phyloP scores from a whole-genome alignment of 73 alveolate species.

The Stentor roeselii region DNA sequence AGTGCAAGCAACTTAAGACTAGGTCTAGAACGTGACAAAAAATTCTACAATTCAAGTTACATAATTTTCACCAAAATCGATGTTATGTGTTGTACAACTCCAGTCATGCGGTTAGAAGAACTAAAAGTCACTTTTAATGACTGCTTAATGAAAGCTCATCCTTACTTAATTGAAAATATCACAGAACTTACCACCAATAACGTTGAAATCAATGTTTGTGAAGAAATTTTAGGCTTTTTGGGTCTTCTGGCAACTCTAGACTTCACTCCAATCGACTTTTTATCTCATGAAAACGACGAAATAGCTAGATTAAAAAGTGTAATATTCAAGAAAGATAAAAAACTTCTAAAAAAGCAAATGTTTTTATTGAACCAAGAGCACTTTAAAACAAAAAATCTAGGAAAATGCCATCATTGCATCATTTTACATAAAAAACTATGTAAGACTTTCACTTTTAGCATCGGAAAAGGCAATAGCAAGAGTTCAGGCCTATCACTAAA shows the following conservation, averaged over 20 bases:
- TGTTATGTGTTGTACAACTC: neutral
- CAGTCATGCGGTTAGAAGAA: neutral
- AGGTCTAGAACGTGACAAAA: neutral
- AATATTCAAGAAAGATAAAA: neutral
- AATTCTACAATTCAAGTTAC: neutral
- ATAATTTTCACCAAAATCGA: neutral
- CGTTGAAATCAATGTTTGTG: neutral
- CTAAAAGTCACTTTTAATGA: neutral
- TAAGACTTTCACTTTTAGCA: neutral
- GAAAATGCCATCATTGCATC: neutral
- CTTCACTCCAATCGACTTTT: neutral
- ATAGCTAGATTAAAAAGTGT: neutral
- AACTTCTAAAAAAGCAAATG: too few relatives aligned
- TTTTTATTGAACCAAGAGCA: neutral
- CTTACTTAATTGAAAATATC: neutral
- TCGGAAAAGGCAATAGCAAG: neutral
- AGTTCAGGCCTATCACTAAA: neutral
- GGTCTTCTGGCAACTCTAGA: neutral
- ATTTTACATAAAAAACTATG: too few relatives aligned
- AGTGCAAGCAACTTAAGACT: neutral
- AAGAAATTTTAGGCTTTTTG: neutral
- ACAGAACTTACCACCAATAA: neutral
- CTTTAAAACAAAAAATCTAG: neutral
- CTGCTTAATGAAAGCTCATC: slow-evolving; percentile 14
- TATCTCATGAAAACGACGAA: neutral